Evolutionary conservation across 2,329 filamentous ascomycete genomes (phyloP).

Genomic region (Arthrobotrys entomopaga): DNA sequence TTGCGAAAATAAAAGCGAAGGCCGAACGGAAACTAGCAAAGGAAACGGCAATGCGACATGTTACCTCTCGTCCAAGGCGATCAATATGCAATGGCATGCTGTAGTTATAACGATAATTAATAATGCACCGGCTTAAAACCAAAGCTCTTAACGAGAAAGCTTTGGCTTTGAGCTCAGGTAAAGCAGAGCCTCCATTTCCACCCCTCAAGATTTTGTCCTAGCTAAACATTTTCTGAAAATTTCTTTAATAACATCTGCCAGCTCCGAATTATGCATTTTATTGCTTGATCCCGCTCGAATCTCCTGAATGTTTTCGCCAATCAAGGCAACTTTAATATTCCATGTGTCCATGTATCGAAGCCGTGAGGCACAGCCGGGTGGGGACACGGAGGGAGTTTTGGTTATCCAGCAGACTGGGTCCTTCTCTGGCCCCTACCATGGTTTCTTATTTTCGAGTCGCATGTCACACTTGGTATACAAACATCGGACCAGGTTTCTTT

Average conservation of each 20-base stretch:
- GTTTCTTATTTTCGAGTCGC: conserved; percentile 38
- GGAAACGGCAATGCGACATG: no score
- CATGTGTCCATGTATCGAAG: conserved; percentile 24
- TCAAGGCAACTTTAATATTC: conserved; percentile 24
- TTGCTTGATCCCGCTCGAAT: conserved; percentile 16
- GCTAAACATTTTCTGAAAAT: conserved; percentile 6
- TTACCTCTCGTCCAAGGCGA: no score
- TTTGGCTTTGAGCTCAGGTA: conserved; percentile 45
- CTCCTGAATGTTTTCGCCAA: conserved; percentile 7
- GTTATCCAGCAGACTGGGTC: conserved; percentile 38
- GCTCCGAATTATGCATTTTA: conserved; percentile 11
- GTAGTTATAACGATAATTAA: no score
- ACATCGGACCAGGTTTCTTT: conserved; percentile 24
- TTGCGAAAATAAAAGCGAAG: background rate
- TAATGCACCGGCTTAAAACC: no score
- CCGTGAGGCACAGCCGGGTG: conserved; percentile 16
- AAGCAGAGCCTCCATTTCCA: conserved; percentile 8
- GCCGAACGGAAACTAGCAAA: no score
- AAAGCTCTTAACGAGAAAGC: background rate
- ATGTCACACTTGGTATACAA: conserved; percentile 52
- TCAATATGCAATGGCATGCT: no score
- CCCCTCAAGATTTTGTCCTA: background rate
- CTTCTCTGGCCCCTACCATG: conserved; percentile 10
- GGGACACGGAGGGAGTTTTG: conserved; percentile 16
- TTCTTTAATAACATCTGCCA: conserved; percentile 21